Conservation (phyloP, 495 filamentous ascomycete species). For the Parathielavia appendiculata region DNA sequence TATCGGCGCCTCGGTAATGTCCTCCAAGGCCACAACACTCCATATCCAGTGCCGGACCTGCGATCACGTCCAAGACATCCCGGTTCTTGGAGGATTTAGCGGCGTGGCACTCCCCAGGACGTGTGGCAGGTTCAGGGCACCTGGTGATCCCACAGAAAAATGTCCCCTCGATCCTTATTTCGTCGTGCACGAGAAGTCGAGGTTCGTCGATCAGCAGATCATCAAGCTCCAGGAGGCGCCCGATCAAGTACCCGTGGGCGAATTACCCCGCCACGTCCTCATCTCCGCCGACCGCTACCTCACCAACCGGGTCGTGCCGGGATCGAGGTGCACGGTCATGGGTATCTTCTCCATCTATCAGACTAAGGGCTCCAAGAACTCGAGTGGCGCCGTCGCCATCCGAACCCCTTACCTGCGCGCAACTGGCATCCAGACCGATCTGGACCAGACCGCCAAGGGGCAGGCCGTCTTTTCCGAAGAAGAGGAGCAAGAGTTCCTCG, state of each 20-base stretch:
- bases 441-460: slow-evolving; percentile 87
- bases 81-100: slow-evolving; percentile 76
- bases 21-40: slow-evolving; percentile 86
- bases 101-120: slow-evolving; percentile 76
- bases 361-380: slow-evolving; percentile 77
- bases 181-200: slow-evolving; percentile 87
- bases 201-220: slow-evolving; percentile 96
- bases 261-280: slow-evolving; percentile 89
- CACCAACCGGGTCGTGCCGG: slow-evolving; percentile 92
- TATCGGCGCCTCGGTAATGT: slow-evolving; percentile 93
- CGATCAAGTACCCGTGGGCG: slow-evolving; percentile 95
- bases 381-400: slow-evolving; percentile 81
- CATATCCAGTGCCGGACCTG: slow-evolving; percentile 88
- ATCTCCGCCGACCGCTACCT: slow-evolving; percentile 94
- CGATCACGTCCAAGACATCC: slow-evolving; percentile 62
- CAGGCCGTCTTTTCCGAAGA: slow-evolving; percentile 83
- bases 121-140: slow-evolving; percentile 58
- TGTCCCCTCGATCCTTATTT: slow-evolving; percentile 96
- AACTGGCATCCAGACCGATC: slow-evolving; percentile 82
- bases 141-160: slow-evolving; percentile 55
- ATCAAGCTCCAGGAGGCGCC: slow-evolving; percentile 98
- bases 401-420: slow-evolving; percentile 95
- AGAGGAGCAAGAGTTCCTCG: slow-evolving; percentile 95
- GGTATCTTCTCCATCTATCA: slow-evolving; percentile 98
- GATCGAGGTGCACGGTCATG: slow-evolving; percentile 90